phyloP scores from a whole-genome alignment of 495 filamentous ascomycete genomes.

The Oidiodendron maius region DNA sequence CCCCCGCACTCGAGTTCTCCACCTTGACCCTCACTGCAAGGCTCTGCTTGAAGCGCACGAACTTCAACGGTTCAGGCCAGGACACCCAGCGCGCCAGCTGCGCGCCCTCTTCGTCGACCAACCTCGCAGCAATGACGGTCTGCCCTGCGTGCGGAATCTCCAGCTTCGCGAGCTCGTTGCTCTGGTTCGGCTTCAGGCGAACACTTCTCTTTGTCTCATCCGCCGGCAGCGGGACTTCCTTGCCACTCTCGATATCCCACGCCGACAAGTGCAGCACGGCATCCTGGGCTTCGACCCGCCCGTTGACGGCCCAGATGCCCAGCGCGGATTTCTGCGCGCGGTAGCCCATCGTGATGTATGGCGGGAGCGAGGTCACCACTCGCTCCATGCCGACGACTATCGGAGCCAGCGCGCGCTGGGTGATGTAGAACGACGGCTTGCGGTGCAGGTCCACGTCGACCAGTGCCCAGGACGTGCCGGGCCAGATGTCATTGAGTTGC shows the following conservation, averaged over 20 bases:
- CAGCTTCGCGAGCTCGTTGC: slow-evolving; percentile 52
- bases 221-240: slow-evolving; percentile 39
- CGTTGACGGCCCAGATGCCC: slow-evolving; percentile 68
- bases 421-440: slow-evolving; percentile 74
- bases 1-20: slow-evolving; percentile 5
- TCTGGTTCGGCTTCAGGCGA: slow-evolving; percentile 53
- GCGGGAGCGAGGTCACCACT: slow-evolving; percentile 38
- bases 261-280: slow-evolving; percentile 55
- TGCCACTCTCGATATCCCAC: slow-evolving; percentile 59
- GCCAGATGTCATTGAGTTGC: slow-evolving; percentile 94
- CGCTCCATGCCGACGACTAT: slow-evolving; percentile 61
- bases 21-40: no score
- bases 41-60: slow-evolving; percentile 53
- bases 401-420: slow-evolving; percentile 60
- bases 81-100: slow-evolving; percentile 57
- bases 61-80: slow-evolving; percentile 83
- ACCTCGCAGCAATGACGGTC: slow-evolving; percentile 42
- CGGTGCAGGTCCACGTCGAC: slow-evolving; percentile 70
- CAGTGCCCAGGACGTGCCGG: slow-evolving; percentile 71
- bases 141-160: slow-evolving; percentile 31
- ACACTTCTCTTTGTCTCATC: slow-evolving; percentile 38
- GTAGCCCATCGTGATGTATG: slow-evolving; percentile 42
- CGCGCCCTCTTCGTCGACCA: slow-evolving; percentile 36
- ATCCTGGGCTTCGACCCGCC: slow-evolving; percentile 30
- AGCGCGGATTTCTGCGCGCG: slow-evolving; percentile 43